A percentile compares a stretch with the other conserved stretches of the same genome.
phyloP scores from a whole-genome alignment of 345 rosid genomes.

The Linum lewisii region DNA sequence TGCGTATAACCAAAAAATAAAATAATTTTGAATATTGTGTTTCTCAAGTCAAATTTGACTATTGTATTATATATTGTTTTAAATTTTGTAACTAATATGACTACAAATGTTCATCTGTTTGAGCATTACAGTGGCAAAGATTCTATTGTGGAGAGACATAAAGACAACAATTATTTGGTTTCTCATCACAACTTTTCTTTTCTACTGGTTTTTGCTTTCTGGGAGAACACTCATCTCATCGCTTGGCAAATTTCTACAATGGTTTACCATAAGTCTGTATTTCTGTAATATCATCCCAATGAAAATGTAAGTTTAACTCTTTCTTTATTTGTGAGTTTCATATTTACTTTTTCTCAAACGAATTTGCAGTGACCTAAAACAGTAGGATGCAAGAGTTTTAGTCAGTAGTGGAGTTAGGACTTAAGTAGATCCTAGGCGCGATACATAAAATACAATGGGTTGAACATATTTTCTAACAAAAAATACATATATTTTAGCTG shows the following conservation, averaged over 20 bases:
- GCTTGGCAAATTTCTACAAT: slow-evolving; percentile 53
- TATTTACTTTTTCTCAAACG: not conserved
- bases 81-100: not conserved
- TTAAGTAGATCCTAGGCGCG: too few species aligned
- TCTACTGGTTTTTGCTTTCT: slow-evolving; percentile 69
- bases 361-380: not conserved
- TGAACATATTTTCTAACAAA: too few species aligned
- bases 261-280: slow-evolving; percentile 34
- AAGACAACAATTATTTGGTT: slow-evolving; percentile 64
- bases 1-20: too few species aligned
- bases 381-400: not conserved
- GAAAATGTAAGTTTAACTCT: slow-evolving; percentile 43
- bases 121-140: slow-evolving; percentile 56
- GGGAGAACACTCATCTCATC: slow-evolving; percentile 70
- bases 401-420: too few species aligned
- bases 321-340: not conserved
- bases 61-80: too few species aligned
- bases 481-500: not conserved
- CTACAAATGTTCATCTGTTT: not conserved
- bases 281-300: slow-evolving; percentile 47
- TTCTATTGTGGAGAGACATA: slow-evolving; percentile 92
- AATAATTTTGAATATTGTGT: too few species aligned
- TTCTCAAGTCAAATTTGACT: not conserved
- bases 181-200: slow-evolving; percentile 36
- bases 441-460: too few species aligned